These are phyloP conservation scores for Colletotrichum graminicola DNA, from an alignment of 2,329 filamentous ascomycete species.

Conservation along the genomic window DNA sequence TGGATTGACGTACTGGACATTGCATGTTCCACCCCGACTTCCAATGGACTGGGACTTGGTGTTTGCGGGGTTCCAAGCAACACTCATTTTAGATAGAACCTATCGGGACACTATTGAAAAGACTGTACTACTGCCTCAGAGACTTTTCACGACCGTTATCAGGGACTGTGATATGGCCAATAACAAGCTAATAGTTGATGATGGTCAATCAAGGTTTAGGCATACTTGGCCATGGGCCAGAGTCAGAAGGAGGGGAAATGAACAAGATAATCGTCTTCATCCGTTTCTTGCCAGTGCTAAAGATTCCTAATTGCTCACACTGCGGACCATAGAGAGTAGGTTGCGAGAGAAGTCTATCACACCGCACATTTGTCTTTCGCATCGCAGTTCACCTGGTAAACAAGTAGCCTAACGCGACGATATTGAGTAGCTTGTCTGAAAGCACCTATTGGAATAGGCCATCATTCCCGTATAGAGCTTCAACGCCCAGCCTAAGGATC, in stretches of 20 bases:
- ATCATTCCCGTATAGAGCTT: not conserved
- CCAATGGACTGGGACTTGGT: not conserved
- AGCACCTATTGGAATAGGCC: not conserved
- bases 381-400: not conserved
- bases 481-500: not conserved
- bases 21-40: not conserved
- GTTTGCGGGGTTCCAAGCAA: not conserved
- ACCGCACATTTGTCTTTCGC: not conserved
- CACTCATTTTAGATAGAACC: not conserved
- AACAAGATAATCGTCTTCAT: not conserved
- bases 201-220: not conserved
- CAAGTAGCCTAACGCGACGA: not conserved
- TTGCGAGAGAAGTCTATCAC: rapidly evolving
- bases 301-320: not conserved
- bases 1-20: not conserved
- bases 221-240: not conserved
- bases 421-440: not conserved
- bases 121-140: not conserved
- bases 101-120: not conserved
- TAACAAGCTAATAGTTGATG: not conserved
- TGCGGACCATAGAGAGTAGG: not conserved
- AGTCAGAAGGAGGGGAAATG: not conserved
- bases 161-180: not conserved
- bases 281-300: not conserved
- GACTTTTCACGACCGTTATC: not conserved